Base-by-base conservation (phyloP, 1,139 yeast species). In the Blastobotrys malaysiensis region DNA sequence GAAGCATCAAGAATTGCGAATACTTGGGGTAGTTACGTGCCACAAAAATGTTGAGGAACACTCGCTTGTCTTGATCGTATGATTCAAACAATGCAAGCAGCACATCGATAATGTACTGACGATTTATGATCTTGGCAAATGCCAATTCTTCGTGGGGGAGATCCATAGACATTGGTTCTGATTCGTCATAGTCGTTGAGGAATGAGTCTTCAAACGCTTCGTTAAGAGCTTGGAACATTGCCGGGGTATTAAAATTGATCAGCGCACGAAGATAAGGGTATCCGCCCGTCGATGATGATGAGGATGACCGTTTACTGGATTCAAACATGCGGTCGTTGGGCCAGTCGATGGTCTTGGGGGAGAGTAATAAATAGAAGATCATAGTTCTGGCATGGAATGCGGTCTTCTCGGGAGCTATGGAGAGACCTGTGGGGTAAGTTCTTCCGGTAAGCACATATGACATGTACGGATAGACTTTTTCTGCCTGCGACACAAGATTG, bases 11-110 rank as follows among this genome's bases (percentile, higher is more conserved):
- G 59, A 86, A 89, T 67, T 90, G 97, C 2, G 82, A 75, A 65
- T 86, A 90, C 66, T 89, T 89, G 2, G 96, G 84, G 58, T 84
- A 82, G 65, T 87, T 88, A 52, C 91, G 67, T 0, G 89, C 87
- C 27, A 90, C 72, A 63, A 90, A 90, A 5, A 88, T 78, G 14
- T 87, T 77, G 54, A 88, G 69, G 55, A 77, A 77, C 20, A 65
- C 62, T 16, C 62, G 55, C 52, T 21, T 67, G 14, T 60, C 69
- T 1, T 66, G 53, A 45, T 80, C 74, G 5, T 65, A 67, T 1
- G 61, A 61, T 3, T 61, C 61, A 46, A 69, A 64, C 11, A 82
- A 68, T 49, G 83, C 87, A n/a, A 83, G 66, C 36, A 86, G 69
- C 2, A 85, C 82, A 55, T 84, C 88, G 14, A 84, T 70, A n/a